A percentile compares a stretch with the other conserved stretches of the same genome.
Evolutionary conservation across 2,329 filamentous ascomycete species (phyloP).

Genomic region (Cercospora zeae-maydis): DNA sequence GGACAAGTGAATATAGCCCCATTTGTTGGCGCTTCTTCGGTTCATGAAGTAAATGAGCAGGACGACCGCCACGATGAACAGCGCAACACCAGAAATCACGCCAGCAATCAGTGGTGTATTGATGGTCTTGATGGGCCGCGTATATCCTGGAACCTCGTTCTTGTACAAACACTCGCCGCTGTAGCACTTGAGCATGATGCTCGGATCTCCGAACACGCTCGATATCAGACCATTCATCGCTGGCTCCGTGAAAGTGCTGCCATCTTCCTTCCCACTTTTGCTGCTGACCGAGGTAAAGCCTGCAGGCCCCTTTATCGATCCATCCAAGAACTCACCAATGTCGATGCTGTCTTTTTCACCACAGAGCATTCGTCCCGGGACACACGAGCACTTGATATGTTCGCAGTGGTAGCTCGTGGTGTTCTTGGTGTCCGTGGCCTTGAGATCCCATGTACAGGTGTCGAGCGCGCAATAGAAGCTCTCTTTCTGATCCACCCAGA

Average conservation of each 20-base stretch:
- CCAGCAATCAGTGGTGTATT: conserved; percentile 95
- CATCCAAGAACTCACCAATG: conserved; percentile 78
- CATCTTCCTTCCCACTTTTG: conserved; percentile 56
- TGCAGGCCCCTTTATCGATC: conserved; percentile 82
- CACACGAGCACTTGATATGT: conserved; percentile 79
- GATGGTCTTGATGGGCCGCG: conserved; percentile 84
- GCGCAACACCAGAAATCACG: conserved; percentile 78
- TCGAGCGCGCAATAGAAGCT: conserved; percentile 94
- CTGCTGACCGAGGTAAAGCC: conserved; percentile 68
- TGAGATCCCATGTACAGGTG: conserved; percentile 69
- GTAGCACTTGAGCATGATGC: conserved; percentile 76
- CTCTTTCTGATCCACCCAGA: conserved; percentile 91
- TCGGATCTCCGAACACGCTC: conserved; percentile 83
- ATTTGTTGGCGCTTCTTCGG: conserved; percentile 61
- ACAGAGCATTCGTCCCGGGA: conserved; percentile 88
- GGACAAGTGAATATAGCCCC: conserved; percentile 68
- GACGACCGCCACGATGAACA: conserved; percentile 87
- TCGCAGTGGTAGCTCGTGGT: conserved; percentile 81
- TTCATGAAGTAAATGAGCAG: conserved; percentile 84
- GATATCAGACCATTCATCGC: conserved; percentile 89
- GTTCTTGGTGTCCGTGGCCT: conserved; percentile 68
- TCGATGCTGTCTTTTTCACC: conserved; percentile 89
- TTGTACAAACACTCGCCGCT: conserved; percentile 90
- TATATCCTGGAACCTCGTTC: conserved; percentile 88
- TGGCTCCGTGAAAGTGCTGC: conserved; percentile 85